Evolutionary conservation across 768 basidiomycete species (phyloP).

Genomic region (Hypholoma sublateritium): DNA sequence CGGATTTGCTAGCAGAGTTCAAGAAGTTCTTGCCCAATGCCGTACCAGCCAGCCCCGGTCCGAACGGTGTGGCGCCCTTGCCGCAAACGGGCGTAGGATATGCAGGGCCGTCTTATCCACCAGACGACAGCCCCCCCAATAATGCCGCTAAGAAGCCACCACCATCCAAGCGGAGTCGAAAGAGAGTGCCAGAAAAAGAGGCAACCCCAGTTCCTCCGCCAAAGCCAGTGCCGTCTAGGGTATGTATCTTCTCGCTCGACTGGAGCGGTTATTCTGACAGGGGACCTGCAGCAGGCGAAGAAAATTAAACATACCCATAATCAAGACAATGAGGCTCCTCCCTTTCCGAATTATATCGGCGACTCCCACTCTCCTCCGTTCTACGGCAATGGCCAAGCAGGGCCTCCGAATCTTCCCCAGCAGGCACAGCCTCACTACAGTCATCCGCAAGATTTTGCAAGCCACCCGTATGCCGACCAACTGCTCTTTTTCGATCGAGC

Average conservation of each 20-base stretch:
- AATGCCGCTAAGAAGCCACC: conserved; percentile 44
- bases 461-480: conserved; percentile 60
- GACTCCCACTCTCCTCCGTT: conserved; percentile 40
- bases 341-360: conserved; percentile 46
- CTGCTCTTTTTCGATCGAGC: conserved; percentile 94
- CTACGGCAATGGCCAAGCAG: conserved; percentile 22
- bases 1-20: conserved; percentile 79
- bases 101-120: conserved; percentile 12
- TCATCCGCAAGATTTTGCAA: conserved; percentile 27
- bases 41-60: conserved; percentile 38
- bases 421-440: conserved; percentile 24
- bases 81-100: conserved; percentile 38
- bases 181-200: conserved; percentile 72
- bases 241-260: conserved; percentile 16
- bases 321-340: conserved; percentile 53
- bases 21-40: conserved; percentile 78
- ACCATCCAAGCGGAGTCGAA: conserved; percentile 48
- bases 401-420: conserved; percentile 18
- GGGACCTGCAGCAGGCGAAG: conserved; percentile 46
- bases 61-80: conserved; percentile 45
- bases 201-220: conserved; percentile 54
- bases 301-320: conserved; percentile 64
- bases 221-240: conserved; percentile 43
- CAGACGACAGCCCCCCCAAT: conserved; percentile 40
- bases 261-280: neutral